Percentiles rank a stretch among this genome's conserved stretches.
Evolutionary conservation across 768 basidiomycete genomes (phyloP).

Genomic region (Amanita subjunquillea): DNA sequence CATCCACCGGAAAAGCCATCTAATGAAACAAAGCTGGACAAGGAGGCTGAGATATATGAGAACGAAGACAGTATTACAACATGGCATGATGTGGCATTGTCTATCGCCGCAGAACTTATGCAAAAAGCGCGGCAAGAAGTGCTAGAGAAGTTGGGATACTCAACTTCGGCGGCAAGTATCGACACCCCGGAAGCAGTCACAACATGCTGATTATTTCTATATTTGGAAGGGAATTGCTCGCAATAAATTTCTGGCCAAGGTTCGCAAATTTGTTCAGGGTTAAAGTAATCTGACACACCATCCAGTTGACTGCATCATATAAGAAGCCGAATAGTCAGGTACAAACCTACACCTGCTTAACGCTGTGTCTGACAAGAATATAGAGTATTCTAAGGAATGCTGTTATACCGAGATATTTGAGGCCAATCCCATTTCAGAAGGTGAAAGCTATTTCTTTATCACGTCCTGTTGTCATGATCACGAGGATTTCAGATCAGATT

Average conservation of each 20-base stretch:
- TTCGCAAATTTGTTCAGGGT: conserved; percentile 13
- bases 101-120: conserved; percentile 85
- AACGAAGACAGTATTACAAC: conserved; percentile 31
- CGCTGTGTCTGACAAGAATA: not conserved
- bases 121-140: conserved; percentile 61
- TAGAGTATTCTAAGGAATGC: conserved; percentile 79
- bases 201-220: not conserved
- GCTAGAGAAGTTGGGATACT: conserved; percentile 68
- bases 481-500: conserved; percentile 56
- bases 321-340: conserved; percentile 88
- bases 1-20: not conserved
- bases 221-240: conserved; percentile 69
- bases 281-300: not conserved
- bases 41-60: not conserved
- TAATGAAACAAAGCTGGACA: not conserved
- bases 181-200: not conserved
- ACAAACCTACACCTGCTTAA: conserved; percentile 1
- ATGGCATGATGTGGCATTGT: conserved; percentile 91
- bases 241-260: conserved; percentile 95
- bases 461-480: not conserved
- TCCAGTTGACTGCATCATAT: conserved; percentile 79
- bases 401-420: conserved; percentile 78
- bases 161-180: conserved; percentile 75
- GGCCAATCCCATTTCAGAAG: conserved; percentile 84
- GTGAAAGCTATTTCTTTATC: conserved; percentile 20